Base-by-base conservation (phyloP, 495 filamentous ascomycete genomes). In the Astrothelium macrocarpum region DNA sequence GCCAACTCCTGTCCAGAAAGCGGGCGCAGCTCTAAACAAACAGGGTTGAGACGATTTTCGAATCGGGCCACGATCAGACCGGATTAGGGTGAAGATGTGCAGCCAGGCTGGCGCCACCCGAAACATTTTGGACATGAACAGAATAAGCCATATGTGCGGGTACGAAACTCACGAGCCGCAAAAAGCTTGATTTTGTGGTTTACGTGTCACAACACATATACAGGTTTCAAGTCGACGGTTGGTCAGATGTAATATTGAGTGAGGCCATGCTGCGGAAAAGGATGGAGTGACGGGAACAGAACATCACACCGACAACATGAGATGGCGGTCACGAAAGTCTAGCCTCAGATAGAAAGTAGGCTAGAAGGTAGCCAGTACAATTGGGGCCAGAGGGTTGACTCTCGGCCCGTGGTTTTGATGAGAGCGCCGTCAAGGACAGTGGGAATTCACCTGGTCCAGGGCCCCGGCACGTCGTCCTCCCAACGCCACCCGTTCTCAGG, bases 391-490 rank as follows among this genome's bases (percentile, higher is more conserved):
- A 49, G 45, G 45, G 45, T 49, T 49, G 45, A 49, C 45, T 49
- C 11, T 5, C 49, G 49, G n/a, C 7, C 49, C 49, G 49, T 9
- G 26, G 5, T 56, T 56, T 56, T 56, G 49, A 26, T 56, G 49
- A 29, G 25, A 20, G 14, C 20, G 11, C 5, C 23, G 49, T 20
- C 49, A 56, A 18, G 45, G 45, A 49, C 45, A 56, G 49, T 56
- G 49, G 49, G 34, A 25, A 56, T 56, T 56, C 49, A 56, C 49
- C 49, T 56, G 3, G 25, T 20, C 49, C 25, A 56, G 49, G 49
- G 49, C 49, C 49, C 49, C 49, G 25, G 49, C 4, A 56, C 49
- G 49, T 56, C 49, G 49, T 56, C 49, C 49, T 56, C 49, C 49
- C 49, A 56, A 56, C 49, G 49, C 49, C 49, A 56, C 49, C 49